Evolutionary conservation across 192 early-diverging fungal species (phyloP).

Genomic region (Mortierella claussenii): DNA sequence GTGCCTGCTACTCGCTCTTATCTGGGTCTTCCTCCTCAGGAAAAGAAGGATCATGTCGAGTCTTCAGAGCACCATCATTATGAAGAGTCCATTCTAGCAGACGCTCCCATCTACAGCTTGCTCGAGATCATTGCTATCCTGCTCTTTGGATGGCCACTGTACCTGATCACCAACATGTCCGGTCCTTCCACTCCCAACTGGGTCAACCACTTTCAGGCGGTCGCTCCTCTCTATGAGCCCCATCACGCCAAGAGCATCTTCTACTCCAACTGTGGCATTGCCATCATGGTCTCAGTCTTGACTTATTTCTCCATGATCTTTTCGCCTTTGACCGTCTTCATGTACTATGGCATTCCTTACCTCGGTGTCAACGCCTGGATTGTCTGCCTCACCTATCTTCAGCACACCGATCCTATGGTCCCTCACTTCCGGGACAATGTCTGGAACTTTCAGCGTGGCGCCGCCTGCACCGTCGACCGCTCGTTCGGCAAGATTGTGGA

Average conservation of each 20-base stretch:
- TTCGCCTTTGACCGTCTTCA: conserved; percentile 70
- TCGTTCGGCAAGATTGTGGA: conserved; percentile 88
- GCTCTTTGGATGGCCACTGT: conserved; percentile 89
- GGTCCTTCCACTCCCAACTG: conserved; percentile 78
- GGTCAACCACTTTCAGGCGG: conserved; percentile 89
- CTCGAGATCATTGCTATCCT: conserved; percentile 72
- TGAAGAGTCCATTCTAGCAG: conserved; percentile 69
- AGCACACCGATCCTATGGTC: conserved; percentile 88
- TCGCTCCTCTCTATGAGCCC: conserved; percentile 80
- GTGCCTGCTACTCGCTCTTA: conserved; percentile 79
- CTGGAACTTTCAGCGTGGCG: conserved; percentile 95
- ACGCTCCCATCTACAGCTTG: conserved; percentile 76
- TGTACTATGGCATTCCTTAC: conserved; percentile 93
- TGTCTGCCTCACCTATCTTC: conserved; percentile 92
- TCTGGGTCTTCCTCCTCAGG: conserved; percentile 57
- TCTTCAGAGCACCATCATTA: conserved; percentile 33
- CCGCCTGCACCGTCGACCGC: conserved; percentile 88
- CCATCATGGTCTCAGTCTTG: conserved; percentile 63
- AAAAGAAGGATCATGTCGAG: conserved; percentile 32
- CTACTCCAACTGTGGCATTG: conserved; percentile 80
- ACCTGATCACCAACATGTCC: conserved; percentile 80
- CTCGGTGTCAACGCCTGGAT: conserved; percentile 93
- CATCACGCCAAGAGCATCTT: conserved; percentile 77
- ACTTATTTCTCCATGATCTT: conserved; percentile 60
- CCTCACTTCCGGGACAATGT: conserved; percentile 86